Evolutionary conservation across 129 eudicot species (phyloP).

Genomic region (Sambucus nigra): DNA sequence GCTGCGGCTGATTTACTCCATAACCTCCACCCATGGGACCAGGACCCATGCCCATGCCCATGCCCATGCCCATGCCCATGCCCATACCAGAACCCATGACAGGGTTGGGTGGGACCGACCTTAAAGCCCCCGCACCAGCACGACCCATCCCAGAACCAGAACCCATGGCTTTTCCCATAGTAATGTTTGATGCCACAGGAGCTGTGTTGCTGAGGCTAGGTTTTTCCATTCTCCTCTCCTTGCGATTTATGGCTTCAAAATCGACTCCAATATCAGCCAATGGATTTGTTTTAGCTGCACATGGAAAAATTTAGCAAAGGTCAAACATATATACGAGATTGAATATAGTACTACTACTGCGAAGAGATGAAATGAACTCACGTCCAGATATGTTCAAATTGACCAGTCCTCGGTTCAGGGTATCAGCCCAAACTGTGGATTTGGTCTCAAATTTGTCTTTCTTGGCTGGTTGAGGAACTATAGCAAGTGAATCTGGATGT

Average conservation of each 20-base stretch:
- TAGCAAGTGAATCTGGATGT: slow-evolving; percentile 34
- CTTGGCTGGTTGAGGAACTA: slow-evolving; percentile 55
- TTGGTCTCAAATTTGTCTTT: slow-evolving; percentile 75
- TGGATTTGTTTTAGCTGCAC: slow-evolving; percentile 93
- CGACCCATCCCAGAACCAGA: slow-evolving; percentile 97
- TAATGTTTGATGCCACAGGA: slow-evolving; percentile 44
- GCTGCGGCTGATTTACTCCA: slow-evolving; percentile 35
- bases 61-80: slow-evolving; percentile 5
- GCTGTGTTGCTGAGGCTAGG: slow-evolving; percentile 50
- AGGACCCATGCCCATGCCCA: slow-evolving; percentile 42
- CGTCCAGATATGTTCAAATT: slow-evolving; percentile 91
- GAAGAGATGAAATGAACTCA: slow-evolving; percentile 25
- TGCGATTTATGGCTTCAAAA: slow-evolving; percentile 89
- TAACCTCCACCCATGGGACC: slow-evolving; percentile 35
- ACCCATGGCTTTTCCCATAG: slow-evolving; percentile 99
- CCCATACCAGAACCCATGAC: slow-evolving; percentile 64
- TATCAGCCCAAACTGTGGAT: slow-evolving; percentile 93
- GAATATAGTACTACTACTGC: too few species aligned
- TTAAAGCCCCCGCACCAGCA: slow-evolving; percentile 63
- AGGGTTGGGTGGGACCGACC: slow-evolving; percentile 53
- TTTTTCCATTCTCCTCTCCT: slow-evolving; percentile 93
- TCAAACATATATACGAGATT: too few species aligned
- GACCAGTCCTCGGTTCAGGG: slow-evolving; percentile 96
- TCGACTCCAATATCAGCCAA: slow-evolving; percentile 80
- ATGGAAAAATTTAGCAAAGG: neutral